phyloP scores from a whole-genome alignment of 805 yeast genomes.

The Metschnikowia bowlesiae region DNA sequence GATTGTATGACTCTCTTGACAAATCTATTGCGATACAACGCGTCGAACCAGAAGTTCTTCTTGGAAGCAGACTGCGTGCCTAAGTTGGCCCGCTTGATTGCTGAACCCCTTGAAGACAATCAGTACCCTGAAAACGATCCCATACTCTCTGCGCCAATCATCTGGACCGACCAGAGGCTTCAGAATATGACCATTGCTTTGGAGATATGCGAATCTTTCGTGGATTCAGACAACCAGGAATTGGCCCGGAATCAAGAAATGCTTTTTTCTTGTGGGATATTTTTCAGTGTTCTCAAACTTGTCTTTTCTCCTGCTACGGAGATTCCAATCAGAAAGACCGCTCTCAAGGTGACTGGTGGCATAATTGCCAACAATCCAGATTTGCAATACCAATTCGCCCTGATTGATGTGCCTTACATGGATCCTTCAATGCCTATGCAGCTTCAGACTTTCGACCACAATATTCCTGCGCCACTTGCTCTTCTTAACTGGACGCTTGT shows the following conservation, averaged over 20 bases:
- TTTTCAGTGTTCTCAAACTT: constrained; percentile 61
- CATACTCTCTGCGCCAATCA: constrained; percentile 32
- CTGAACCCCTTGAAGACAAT: constrained; percentile 49
- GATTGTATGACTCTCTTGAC: constrained; percentile 78
- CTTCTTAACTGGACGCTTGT: constrained; percentile 78
- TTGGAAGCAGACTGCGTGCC: constrained; percentile 79
- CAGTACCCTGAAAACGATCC: constrained; percentile 21
- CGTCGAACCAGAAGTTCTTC: constrained; percentile 85
- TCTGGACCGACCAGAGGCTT: constrained; percentile 75
- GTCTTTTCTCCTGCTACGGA: constrained; percentile 68
- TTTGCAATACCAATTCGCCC: constrained; percentile 67
- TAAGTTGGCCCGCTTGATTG: constrained; percentile 56
- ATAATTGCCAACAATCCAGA: constrained; percentile 62
- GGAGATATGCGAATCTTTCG: constrained; percentile 70
- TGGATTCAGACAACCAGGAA: constrained; percentile 64
- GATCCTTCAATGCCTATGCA: constrained; percentile 63
- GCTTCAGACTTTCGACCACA: constrained; percentile 27
- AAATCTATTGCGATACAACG: constrained; percentile 72
- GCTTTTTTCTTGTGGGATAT: constrained; percentile 56
- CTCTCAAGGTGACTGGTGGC: constrained; percentile 74
- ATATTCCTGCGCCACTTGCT: constrained; percentile 68
- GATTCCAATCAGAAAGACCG: constrained; percentile 57
- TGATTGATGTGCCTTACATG: constrained; percentile 86
- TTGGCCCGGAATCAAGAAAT: constrained; percentile 57
- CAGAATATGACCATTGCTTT: constrained; percentile 63